These are phyloP conservation scores for Coniochaeta sp. DNA, from an alignment of 2,329 filamentous ascomycete genomes.

Conservation along the genomic window DNA sequence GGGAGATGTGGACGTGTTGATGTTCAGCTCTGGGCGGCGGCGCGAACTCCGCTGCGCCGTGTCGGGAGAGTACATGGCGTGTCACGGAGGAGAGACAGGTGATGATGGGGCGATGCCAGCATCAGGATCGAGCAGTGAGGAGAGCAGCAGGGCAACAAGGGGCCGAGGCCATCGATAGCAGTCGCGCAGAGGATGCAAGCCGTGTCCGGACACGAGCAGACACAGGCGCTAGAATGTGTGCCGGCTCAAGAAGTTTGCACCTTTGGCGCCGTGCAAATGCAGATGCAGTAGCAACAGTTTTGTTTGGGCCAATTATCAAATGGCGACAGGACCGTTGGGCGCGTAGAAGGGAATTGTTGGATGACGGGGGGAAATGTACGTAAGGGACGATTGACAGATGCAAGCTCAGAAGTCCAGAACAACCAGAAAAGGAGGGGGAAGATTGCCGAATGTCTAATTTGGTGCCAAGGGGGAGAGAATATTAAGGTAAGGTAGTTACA, in stretches of 20 bases:
- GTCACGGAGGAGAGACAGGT: neutral
- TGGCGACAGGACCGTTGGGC: neutral
- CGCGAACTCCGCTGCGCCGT: constrained; percentile 11
- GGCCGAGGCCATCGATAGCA: neutral
- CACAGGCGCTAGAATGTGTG: neutral
- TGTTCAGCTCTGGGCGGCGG: constrained; percentile 29
- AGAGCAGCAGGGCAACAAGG: neutral
- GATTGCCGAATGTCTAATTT: neutral
- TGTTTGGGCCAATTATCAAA: neutral
- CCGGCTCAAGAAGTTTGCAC: neutral
- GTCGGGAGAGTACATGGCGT: constrained; percentile 2
- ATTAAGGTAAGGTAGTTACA: neutral
- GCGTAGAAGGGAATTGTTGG: constrained; percentile 1
- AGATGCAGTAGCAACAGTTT: neutral
- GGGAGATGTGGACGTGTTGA: constrained; percentile 22
- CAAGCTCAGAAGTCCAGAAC: neutral
- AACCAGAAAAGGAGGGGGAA: neutral
- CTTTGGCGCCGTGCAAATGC: neutral
- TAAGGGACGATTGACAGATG: neutral
- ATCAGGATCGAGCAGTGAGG: neutral
- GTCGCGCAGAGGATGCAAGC: neutral
- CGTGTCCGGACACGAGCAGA: neutral
- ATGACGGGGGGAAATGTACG: neutral
- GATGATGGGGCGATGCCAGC: no score
- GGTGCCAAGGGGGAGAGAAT: neutral